These are phyloP conservation scores for Monilinia fructicola DNA, from an alignment of 2,329 filamentous ascomycete genomes.

Conservation along the genomic window DNA sequence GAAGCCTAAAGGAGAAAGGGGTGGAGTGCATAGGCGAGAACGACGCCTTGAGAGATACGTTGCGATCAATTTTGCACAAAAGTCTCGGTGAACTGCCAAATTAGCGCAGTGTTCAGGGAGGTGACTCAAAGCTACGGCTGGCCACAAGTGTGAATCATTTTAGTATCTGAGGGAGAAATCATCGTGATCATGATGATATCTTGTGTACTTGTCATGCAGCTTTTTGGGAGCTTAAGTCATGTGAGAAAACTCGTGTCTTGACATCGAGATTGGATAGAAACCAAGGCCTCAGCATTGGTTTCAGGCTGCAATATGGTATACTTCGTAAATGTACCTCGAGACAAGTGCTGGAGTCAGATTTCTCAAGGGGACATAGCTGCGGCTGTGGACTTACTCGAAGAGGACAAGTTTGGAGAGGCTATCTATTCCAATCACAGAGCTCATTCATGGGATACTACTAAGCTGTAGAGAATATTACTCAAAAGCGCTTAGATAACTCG, in stretches of 20 bases:
- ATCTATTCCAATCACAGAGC: background rate
- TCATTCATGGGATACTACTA: background rate
- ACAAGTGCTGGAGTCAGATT: background rate
- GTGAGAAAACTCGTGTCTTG: background rate
- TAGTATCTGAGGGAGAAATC: background rate
- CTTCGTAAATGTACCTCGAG: constrained; percentile 5
- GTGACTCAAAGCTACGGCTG: background rate
- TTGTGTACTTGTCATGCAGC: background rate
- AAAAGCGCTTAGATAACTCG: background rate
- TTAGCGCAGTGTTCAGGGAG: background rate
- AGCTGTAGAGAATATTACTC: background rate
- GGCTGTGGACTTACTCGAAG: background rate
- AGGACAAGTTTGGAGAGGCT: background rate
- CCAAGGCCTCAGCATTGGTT: background rate
- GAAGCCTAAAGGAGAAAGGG: constrained; percentile 21
- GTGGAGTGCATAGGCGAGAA: constrained; percentile 17
- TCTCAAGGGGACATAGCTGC: background rate
- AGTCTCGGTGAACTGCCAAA: background rate
- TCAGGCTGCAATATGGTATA: background rate
- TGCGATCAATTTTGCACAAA: background rate
- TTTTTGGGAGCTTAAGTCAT: background rate
- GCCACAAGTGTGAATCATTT: constrained; percentile 22
- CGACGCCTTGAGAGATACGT: background rate
- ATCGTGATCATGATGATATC: constrained; percentile 11
- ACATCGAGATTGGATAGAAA: background rate